phyloP scores from a whole-genome alignment of 257 asterid genomes.

The Gentiana macrophylla region DNA sequence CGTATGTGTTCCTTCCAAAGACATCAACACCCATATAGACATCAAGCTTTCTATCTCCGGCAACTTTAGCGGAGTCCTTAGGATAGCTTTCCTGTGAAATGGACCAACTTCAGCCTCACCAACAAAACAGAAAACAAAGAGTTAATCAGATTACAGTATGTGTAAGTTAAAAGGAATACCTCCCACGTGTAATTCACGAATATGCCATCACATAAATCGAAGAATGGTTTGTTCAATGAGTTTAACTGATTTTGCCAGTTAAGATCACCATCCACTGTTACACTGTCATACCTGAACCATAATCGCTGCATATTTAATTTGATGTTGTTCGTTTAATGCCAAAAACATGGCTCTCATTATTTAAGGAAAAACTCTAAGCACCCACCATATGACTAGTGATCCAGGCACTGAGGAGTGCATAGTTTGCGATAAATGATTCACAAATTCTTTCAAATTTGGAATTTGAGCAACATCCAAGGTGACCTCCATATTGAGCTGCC shows the following conservation, averaged over 20 bases:
- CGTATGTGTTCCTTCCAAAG: slow-evolving; percentile 80
- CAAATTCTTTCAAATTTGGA: slow-evolving; percentile 68
- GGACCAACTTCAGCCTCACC: slow-evolving; percentile 11
- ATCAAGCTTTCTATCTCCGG: slow-evolving; percentile 76
- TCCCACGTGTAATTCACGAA: slow-evolving; percentile 75
- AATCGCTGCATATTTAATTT: slow-evolving; percentile 3
- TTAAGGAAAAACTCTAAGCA: slow-evolving; percentile 6
- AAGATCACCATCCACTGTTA: slow-evolving; percentile 69
- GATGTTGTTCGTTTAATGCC: not conserved
- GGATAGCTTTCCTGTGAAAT: slow-evolving; percentile 58
- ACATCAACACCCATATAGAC: slow-evolving; percentile 98
- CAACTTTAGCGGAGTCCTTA: slow-evolving; percentile 67
- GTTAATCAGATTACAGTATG: slow-evolving; percentile 1
- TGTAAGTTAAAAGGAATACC: slow-evolving; percentile 33
- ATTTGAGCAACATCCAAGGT: slow-evolving; percentile 47
- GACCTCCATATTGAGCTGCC: slow-evolving; percentile 85
- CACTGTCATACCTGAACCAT: slow-evolving; percentile 84
- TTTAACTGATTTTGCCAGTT: slow-evolving; percentile 81
- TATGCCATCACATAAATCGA: slow-evolving; percentile 85
- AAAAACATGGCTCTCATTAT: not conserved
- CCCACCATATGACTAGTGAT: slow-evolving; percentile 82
- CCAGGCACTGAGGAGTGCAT: slow-evolving; percentile 85
- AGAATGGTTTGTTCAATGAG: slow-evolving; percentile 77
- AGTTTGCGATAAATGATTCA: slow-evolving; percentile 57
- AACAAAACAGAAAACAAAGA: slow-evolving; percentile 2